Evolutionary conservation across 257 asterid genomes (phyloP), one percentile per base, ranked within the genome.

Genomic region (Plantago major): DNA sequence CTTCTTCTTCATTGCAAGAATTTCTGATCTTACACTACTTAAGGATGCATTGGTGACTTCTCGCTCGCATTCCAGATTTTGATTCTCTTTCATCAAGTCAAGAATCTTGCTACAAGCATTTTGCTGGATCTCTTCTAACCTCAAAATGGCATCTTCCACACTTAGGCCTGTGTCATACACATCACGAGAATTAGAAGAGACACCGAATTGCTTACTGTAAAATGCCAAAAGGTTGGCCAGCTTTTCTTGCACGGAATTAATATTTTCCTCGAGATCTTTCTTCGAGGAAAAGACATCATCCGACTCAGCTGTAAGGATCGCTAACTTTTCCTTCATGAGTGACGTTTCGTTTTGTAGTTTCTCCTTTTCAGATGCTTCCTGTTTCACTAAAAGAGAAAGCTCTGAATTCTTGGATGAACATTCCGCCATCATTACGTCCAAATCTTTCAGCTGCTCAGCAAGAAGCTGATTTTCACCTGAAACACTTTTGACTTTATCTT

Each of bases 1-100:
- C 73, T 69, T 81, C 73, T 81, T 78, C 86, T 79, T 84, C 82
- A 78, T 26, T 30, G 65, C 74, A 77, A 72, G 65, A 68, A 81
- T 83, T 72, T 93, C 99, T 10, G 88, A 89, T 62, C 79, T 77
- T 56, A 71, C 71, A 67, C 79, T 19, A 51, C 71, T 74, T 79
- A 84, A 78, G 53, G 90, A 84, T 62, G 49, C 71, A 55, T 82
- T 89, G 18, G 80, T 79, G 58, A 51, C 28, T 60, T 53, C 78
- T 71, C 67, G 86, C 79, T 87, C 95, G 63, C 70, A 63, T 70
- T 77, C 77, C 4, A 89, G 82, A 66, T 54, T 73, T 51, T 58
- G 78, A 54, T 89, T 93, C 76, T 93, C 96, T 67, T 82, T 89
- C 65, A 73, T 68, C 71, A 93, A 72, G 62, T 69, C 81, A 65